Evolutionary conservation across 1,284 basidiomycete species (phyloP).

Genomic region (Laetiporus sulphureus): DNA sequence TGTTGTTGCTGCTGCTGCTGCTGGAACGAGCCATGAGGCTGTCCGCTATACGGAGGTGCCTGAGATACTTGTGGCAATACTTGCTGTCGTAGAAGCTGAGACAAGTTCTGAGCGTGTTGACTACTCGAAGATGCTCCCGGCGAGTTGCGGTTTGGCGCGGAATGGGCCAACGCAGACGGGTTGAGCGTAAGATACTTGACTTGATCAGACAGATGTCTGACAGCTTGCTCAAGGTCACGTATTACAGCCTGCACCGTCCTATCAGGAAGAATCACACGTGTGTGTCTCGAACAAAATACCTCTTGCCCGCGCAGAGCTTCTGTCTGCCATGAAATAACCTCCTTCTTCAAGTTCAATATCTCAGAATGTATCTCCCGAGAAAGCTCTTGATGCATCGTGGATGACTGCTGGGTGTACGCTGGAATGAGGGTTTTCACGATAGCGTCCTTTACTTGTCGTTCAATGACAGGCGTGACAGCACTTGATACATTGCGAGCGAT

Average conservation of each 20-base stretch:
- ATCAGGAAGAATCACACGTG: constrained; percentile 4
- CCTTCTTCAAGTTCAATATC: constrained; percentile 67
- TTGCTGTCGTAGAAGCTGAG: constrained; percentile 21
- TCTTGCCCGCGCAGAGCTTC: constrained; percentile 71
- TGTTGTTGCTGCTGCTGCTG: constrained; percentile 23
- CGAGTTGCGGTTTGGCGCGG: constrained; percentile 37
- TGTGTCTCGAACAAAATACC: constrained; percentile 30
- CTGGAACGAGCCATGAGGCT: constrained; percentile 17
- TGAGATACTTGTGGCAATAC: constrained; percentile 19
- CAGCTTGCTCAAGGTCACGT: constrained; percentile 69
- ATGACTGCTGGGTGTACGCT: constrained; percentile 61
- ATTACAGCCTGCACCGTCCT: constrained; percentile 48
- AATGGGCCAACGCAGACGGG: constrained; percentile 25
- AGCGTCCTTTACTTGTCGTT: constrained; percentile 74
- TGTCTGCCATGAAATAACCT: constrained; percentile 70
- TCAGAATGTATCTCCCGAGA: constrained; percentile 67
- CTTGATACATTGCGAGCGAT: constrained; percentile 65
- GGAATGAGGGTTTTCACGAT: constrained; percentile 69
- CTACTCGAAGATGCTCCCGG: constrained; percentile 27
- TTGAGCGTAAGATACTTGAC: constrained; percentile 70
- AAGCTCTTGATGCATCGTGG: constrained; percentile 69
- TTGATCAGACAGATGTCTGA: constrained; percentile 67
- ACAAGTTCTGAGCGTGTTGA: constrained; percentile 14
- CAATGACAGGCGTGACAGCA: constrained; percentile 64
- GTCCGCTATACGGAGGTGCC: constrained; percentile 12